Conservation (phyloP, 441 rosid species). For the Geranium incanum region DNA sequence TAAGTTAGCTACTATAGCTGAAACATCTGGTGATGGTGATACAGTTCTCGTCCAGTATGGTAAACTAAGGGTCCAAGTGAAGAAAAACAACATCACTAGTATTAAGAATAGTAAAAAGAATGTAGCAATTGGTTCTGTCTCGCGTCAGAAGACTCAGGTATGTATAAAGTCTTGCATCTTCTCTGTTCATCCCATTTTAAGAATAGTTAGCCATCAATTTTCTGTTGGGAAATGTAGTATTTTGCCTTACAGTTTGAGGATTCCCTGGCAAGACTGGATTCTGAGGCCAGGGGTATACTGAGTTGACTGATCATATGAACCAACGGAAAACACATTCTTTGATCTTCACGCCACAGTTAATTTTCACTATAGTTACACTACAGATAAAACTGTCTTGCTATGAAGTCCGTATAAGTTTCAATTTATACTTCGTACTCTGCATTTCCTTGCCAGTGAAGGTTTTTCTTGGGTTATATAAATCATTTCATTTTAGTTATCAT, state of each 20-base stretch:
- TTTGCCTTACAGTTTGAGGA: background rate
- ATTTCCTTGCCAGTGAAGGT: background rate
- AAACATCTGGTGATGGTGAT: conserved; percentile 57
- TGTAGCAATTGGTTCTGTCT: conserved; percentile 22
- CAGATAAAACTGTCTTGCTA: background rate
- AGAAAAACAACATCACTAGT: conserved; percentile 49
- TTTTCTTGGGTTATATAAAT: background rate
- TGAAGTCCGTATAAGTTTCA: background rate
- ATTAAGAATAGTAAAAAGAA: conserved; percentile 27
- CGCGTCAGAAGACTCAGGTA: conserved; percentile 47
- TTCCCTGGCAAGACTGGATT: background rate
- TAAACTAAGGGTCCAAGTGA: conserved; percentile 67
- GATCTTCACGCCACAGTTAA: background rate
- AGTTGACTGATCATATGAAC: background rate
- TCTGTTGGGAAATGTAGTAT: background rate
- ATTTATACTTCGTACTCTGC: background rate
- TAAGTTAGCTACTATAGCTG: conserved; percentile 68
- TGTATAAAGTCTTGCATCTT: conserved; percentile 3
- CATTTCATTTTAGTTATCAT: background rate
- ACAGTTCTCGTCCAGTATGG: conserved; percentile 68
- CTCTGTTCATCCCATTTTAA: background rate
- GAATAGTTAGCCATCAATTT: background rate
- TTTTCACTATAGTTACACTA: background rate
- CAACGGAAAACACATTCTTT: background rate
- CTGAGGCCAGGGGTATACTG: background rate